Evolutionary conservation across 345 rosid species (phyloP), one percentile per base, ranked within the genome.

Genomic region (Populus simonii): DNA sequence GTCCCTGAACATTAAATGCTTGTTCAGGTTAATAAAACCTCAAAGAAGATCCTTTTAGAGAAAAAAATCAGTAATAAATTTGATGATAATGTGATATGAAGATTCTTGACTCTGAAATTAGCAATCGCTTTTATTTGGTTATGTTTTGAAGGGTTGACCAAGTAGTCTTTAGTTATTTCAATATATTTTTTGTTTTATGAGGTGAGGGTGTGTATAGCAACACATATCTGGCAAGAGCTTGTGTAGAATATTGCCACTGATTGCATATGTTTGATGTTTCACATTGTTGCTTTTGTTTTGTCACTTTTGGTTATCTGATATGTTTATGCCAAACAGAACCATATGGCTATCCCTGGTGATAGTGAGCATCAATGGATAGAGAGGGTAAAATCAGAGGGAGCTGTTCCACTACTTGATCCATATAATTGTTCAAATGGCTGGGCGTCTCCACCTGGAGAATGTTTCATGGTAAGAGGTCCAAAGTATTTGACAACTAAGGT

Each of bases 391-490:
- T 88, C 93, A 39, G 94, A 82, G 70, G 99, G 99, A 84, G 83
- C 92, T 75, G 87, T 95, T 78, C 97, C 98, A 2, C 74, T 86
- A 74, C 96, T 91, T 51, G 89, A 89, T 38, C 90, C 90, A 66
- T 90, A 89, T 51, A 84, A 88, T 53, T 88, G 89, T 85, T 51
- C 84, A 76, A 93, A 89, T 66, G 89, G 96, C 69, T 96, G 99
- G 99, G 88, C 98, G 29, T 87, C 93, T 11, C 99, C 99, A 7
- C 84, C 94, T 36, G 93, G 92, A 13, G 83, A 89, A 45, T 82
- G 38, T 12, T 96, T 96, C 80, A 86, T 89, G 97, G 93, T 96
- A 33, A 88, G 99, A 81, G 98, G 99, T 70, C 96, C 99, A 31
- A 88, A 88, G 2, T 96, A 96, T 80, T 75, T 93, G 57, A 87